These are phyloP conservation scores for Amylocarpus encephaloides DNA, from an alignment of 2,329 filamentous ascomycete species.

Conservation along the genomic window DNA sequence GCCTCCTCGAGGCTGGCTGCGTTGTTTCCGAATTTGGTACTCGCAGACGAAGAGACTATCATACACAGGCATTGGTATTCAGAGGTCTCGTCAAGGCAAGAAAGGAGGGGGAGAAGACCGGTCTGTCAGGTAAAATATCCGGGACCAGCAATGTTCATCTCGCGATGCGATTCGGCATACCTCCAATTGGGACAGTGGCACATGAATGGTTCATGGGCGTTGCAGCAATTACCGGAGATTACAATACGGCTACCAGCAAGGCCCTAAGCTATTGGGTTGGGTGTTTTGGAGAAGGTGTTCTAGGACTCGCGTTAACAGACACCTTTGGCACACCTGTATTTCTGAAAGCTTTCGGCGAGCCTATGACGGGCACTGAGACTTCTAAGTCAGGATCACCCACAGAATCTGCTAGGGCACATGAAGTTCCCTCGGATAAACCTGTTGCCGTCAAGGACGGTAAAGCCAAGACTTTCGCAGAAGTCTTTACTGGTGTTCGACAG, in stretches of 20 bases:
- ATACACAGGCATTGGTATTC: slow-evolving; percentile 89
- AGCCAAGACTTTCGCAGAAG: slow-evolving; percentile 53
- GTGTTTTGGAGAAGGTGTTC: slow-evolving; percentile 78
- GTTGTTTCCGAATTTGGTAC: slow-evolving; percentile 92
- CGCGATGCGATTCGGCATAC: slow-evolving; percentile 83
- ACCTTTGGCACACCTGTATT: slow-evolving; percentile 93
- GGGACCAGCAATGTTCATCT: slow-evolving; percentile 97
- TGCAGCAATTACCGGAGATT: slow-evolving; percentile 82
- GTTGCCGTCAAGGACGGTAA: slow-evolving; percentile 34
- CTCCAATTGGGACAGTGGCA: slow-evolving; percentile 82
- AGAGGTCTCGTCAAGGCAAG: slow-evolving; percentile 75
- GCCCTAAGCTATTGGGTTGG: slow-evolving; percentile 84
- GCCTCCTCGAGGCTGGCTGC: slow-evolving; percentile 75
- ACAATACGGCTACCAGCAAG: slow-evolving; percentile 74
- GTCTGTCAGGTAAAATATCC: slow-evolving; percentile 65
- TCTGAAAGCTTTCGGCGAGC: slow-evolving; percentile 72
- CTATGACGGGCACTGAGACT: slow-evolving; percentile 42
- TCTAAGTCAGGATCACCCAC: slow-evolving; percentile 16
- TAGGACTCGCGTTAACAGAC: slow-evolving; percentile 88
- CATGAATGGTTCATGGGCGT: slow-evolving; percentile 99
- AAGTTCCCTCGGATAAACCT: slow-evolving; percentile 34
- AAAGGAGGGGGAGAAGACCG: slow-evolving; percentile 59
- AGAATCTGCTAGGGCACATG: slow-evolving; percentile 20
- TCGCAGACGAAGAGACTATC: slow-evolving; percentile 81
- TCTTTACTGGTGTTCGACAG: slow-evolving; percentile 63